Evolutionary conservation across 2,329 filamentous ascomycete genomes (phyloP), one percentile per base, ranked within the genome.

Genomic region (Teratosphaeria nubilosa): DNA sequence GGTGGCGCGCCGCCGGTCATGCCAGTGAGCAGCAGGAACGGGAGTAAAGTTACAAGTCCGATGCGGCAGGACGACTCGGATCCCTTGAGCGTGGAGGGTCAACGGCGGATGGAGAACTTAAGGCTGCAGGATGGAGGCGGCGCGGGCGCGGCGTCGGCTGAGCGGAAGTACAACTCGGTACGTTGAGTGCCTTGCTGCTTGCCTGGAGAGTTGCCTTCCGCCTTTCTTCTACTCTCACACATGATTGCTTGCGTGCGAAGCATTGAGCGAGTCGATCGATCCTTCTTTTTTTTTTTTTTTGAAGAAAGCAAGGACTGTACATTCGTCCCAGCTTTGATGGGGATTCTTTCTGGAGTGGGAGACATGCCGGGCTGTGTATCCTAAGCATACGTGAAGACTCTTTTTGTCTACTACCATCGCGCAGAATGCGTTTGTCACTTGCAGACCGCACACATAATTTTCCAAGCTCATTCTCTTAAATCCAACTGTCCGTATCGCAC

Each of bases 51-150:
- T 7, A 63, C 63, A 58, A 62, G 57, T 52, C 72, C 75, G n/a
- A 72, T 72, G 66, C 71, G 75, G 58, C 61, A 84, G 63, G 88
- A 95, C 64, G 91, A 96, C 68, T 80, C 87, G 41, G 91, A 96
- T 72, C 83, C 86, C 3, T 80, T 86, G 55, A 86, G 87, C 24
- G 55, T 53, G 20, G 60, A 62, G 31, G 55, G 88, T 90, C 74
- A 89, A 91, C 76, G 83, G 27, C 59, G 90, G 66, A 81, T 97
- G 65, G 90, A 96, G 74, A 91, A 90, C 56, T 80, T 97, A 66
- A 91, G 94, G 73, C 79, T 97, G 69, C 88, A 95, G 72, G 92
- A 97, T 73, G 88, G 85, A 72, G 76, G 66, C 86, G 89, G 65
- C 63, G 27, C 27, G 27, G 27, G 27, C 27, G 27, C 27, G 27